These are phyloP conservation scores for Colletotrichum abscissum DNA, from an alignment of 2,329 filamentous ascomycete genomes.

Conservation along the genomic window DNA sequence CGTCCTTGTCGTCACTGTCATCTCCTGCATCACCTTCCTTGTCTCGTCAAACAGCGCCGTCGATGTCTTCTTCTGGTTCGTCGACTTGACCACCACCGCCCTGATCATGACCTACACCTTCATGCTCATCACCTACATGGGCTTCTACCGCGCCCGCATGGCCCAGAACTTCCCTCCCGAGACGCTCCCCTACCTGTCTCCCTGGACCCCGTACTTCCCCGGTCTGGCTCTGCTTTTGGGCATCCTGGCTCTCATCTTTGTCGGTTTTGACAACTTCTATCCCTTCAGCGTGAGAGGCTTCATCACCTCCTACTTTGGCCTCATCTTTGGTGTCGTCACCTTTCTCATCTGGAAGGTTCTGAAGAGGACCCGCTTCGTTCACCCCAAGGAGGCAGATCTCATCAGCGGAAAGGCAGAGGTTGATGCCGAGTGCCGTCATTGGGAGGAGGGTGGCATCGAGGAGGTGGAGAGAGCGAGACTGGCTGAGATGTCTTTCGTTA, in stretches of 20 bases:
- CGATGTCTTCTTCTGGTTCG: slow-evolving; percentile 54
- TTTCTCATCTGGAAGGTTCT: slow-evolving; percentile 75
- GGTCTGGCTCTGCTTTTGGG: slow-evolving; percentile 61
- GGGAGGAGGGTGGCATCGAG: slow-evolving; percentile 58
- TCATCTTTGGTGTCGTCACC: slow-evolving; percentile 64
- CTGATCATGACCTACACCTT: slow-evolving; percentile 69
- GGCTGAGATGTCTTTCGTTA: slow-evolving; percentile 48
- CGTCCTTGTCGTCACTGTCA: slow-evolving; percentile 45
- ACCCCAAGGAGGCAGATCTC: slow-evolving; percentile 70
- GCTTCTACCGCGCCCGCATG: slow-evolving; percentile 63
- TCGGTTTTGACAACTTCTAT: slow-evolving; percentile 66
- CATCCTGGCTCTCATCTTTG: slow-evolving; percentile 62
- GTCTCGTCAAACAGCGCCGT: slow-evolving; percentile 50
- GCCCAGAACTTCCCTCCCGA: slow-evolving; percentile 62
- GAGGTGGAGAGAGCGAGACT: slow-evolving; percentile 54
- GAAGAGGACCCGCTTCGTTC: slow-evolving; percentile 68
- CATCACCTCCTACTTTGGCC: slow-evolving; percentile 64
- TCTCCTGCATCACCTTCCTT: slow-evolving; percentile 51
- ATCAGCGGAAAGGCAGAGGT: slow-evolving; percentile 73
- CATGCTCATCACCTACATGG: slow-evolving; percentile 58
- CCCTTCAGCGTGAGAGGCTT: slow-evolving; percentile 61
- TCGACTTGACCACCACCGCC: slow-evolving; percentile 67
- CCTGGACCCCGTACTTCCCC: slow-evolving; percentile 62
- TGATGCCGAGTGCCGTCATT: slow-evolving; percentile 62
- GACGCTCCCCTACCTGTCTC: slow-evolving; percentile 60